Percentiles rank a stretch among this genome's conserved stretches.
Evolutionary conservation across 83 land plant species (phyloP).

Genomic region (Thuja plicata): DNA sequence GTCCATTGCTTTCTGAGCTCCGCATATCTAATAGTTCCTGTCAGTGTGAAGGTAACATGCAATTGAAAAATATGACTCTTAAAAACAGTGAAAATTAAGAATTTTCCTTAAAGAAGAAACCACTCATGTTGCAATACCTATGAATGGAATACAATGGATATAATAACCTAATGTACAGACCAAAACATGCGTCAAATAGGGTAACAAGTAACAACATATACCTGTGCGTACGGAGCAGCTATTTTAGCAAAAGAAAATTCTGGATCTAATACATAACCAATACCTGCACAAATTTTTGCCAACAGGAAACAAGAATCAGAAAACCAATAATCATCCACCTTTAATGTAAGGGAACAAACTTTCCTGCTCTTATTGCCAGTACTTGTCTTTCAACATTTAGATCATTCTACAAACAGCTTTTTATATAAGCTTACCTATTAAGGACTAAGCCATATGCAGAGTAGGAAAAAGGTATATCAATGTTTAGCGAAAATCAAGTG

Average conservation of each 20-base stretch:
- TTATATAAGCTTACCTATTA: neutral
- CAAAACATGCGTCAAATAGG: neutral
- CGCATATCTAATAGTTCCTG: slow-evolving; percentile 82
- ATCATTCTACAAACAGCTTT: neutral
- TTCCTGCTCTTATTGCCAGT: neutral
- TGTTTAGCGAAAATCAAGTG: neutral
- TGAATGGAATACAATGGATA: neutral
- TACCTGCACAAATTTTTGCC: slow-evolving; percentile 44
- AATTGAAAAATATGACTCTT: neutral
- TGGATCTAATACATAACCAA: slow-evolving; percentile 84
- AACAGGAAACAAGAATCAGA: neutral
- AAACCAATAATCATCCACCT: neutral
- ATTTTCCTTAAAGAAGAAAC: neutral
- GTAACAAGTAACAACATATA: slow-evolving; percentile 14
- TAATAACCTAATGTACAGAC: neutral
- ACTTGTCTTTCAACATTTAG: neutral
- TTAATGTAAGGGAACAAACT: neutral
- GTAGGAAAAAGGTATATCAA: neutral
- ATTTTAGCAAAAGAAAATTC: slow-evolving; percentile 87
- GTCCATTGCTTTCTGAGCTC: slow-evolving; percentile 54
- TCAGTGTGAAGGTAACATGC: neutral
- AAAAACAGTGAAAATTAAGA: neutral
- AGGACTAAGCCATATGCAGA: neutral
- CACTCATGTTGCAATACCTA: neutral
- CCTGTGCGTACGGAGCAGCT: slow-evolving; percentile 99